These are phyloP conservation scores for Lycium barbarum DNA, from an alignment of 257 asterid species.

Conservation along the genomic window DNA sequence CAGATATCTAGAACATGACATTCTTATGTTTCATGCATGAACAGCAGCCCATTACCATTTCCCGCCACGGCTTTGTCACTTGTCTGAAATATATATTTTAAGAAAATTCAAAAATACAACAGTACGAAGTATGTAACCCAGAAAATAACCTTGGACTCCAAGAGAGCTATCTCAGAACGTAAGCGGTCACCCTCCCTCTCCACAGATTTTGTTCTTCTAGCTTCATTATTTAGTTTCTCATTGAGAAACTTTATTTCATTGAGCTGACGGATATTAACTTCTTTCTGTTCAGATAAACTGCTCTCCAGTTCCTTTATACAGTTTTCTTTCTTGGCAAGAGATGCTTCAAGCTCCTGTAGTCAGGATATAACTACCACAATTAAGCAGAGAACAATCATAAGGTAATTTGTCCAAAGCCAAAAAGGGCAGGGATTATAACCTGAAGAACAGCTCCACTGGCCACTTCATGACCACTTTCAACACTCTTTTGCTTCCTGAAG, in stretches of 20 bases:
- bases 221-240: slow-evolving; percentile 79
- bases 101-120: not conserved
- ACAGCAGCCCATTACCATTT: not conserved
- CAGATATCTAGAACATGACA: not conserved
- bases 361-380: slow-evolving; percentile 33
- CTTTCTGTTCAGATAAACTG: slow-evolving; percentile 65
- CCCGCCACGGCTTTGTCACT: not conserved
- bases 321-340: slow-evolving; percentile 75
- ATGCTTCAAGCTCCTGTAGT: slow-evolving; percentile 83
- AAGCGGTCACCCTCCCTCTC: slow-evolving; percentile 94
- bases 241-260: slow-evolving; percentile 79
- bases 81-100: not conserved
- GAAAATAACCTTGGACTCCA: slow-evolving; percentile 93
- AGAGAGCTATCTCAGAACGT: slow-evolving; percentile 84
- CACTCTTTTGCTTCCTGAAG: slow-evolving; percentile 54
- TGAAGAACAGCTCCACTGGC: slow-evolving; percentile 58
- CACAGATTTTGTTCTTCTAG: slow-evolving; percentile 78
- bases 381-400: slow-evolving; percentile 13
- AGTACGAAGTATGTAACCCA: slow-evolving; percentile 4
- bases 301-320: slow-evolving; percentile 72
- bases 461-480: slow-evolving; percentile 60
- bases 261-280: slow-evolving; percentile 60
- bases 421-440: slow-evolving; percentile 46
- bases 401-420: slow-evolving; percentile 25
- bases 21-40: not conserved